Conservation (phyloP, 352 stramenopile genomes). For the Phytophthora tentaculata region DNA sequence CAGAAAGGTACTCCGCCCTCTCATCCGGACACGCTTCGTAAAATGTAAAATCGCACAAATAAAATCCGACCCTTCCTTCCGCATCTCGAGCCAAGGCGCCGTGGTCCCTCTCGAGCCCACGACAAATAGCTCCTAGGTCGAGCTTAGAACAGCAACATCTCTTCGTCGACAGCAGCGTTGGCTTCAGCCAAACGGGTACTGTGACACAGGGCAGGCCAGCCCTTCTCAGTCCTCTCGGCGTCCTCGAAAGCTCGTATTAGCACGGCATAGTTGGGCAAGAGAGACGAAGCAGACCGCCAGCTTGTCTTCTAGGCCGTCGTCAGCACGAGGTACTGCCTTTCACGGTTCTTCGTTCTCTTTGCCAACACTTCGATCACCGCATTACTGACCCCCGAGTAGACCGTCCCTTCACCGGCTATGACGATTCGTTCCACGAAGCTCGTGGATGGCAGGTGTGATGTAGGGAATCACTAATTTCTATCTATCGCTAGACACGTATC, state of each 20-base stretch:
- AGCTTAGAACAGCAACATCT: slow-evolving; percentile 9
- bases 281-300: not conserved
- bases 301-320: not conserved
- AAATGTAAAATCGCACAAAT: no score
- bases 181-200: slow-evolving; percentile 4
- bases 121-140: no score
- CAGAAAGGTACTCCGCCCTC: no score
- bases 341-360: not conserved
- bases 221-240: not conserved
- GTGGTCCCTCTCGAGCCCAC: no score
- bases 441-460: not conserved
- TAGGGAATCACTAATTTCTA: no score
- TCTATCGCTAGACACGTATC: no score
- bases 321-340: not conserved
- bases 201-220: not conserved
- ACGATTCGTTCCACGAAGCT: not conserved
- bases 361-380: not conserved
- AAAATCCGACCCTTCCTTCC: no score
- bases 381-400: not conserved
- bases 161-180: slow-evolving; percentile 6
- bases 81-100: no score
- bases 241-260: slow-evolving; percentile 1
- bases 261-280: not conserved
- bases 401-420: not conserved
- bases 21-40: no score